phyloP scores from a whole-genome alignment of 2,329 filamentous ascomycete genomes.

The Aureobasidium sp. region DNA sequence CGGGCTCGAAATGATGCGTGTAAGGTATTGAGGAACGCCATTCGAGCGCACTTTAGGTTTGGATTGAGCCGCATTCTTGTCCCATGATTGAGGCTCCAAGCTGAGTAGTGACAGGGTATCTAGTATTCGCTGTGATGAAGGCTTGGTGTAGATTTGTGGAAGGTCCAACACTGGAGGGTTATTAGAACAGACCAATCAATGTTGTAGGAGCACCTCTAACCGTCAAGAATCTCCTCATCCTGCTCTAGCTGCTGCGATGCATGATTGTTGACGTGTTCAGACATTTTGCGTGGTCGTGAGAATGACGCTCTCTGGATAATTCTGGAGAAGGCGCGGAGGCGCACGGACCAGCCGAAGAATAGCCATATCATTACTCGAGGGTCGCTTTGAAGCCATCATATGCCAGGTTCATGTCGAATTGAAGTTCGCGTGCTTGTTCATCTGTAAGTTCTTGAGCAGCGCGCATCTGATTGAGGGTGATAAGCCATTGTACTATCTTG shows the following conservation, averaged over 20 bases:
- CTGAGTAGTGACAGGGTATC: slow-evolving; percentile 60
- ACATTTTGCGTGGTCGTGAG: neutral
- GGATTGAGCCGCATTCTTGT: slow-evolving; percentile 27
- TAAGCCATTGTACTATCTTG: slow-evolving; percentile 98
- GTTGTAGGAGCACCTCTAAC: slow-evolving; percentile 34
- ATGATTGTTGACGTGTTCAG: slow-evolving; percentile 12
- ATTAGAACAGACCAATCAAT: slow-evolving; percentile 6
- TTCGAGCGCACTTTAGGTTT: slow-evolving; percentile 40
- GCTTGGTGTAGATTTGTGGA: slow-evolving; percentile 75
- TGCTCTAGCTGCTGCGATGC: slow-evolving; percentile 18
- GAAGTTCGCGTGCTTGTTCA: slow-evolving; percentile 79
- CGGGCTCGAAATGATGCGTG: slow-evolving; percentile 59
- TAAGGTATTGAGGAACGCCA: slow-evolving; percentile 58
- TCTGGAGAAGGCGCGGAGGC: slow-evolving; percentile 13
- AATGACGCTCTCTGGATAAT: neutral
- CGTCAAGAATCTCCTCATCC: slow-evolving; percentile 28
- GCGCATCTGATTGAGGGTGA: slow-evolving; percentile 95
- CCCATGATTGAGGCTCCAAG: slow-evolving; percentile 63
- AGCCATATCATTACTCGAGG: slow-evolving; percentile 37
- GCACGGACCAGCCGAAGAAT: slow-evolving; percentile 13
- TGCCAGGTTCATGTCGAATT: slow-evolving; percentile 88
- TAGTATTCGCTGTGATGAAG: slow-evolving; percentile 58
- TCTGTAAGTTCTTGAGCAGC: slow-evolving; percentile 85
- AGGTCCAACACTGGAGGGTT: slow-evolving; percentile 58
- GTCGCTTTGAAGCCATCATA: slow-evolving; percentile 90